Percentiles rank a stretch among this genome's conserved stretches.
Conservation (phyloP, 1,284 basidiomycete species). For the Rhodotorula sp. region DNA sequence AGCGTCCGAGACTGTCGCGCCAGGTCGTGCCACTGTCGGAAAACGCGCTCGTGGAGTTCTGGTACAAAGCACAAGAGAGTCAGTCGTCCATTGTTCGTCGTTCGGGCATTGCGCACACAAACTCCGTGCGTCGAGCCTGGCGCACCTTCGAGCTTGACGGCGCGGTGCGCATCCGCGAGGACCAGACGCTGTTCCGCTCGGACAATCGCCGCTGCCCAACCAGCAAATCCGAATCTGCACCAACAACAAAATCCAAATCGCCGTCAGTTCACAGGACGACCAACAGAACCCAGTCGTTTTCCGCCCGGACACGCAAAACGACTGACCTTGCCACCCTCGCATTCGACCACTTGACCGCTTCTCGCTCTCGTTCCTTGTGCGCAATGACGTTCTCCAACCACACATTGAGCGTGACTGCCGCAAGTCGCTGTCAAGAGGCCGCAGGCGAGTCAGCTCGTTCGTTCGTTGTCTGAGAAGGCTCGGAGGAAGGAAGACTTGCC, state of each 20-base stretch:
- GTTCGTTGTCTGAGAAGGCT: background rate
- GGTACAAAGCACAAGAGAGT: background rate
- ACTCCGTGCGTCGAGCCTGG: background rate
- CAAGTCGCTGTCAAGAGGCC: conserved; percentile 3
- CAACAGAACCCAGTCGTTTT: too few species aligned
- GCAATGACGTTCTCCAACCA: conserved; percentile 29
- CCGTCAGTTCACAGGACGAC: background rate
- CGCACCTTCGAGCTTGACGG: conserved; percentile 24
- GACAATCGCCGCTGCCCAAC: conserved; percentile 12
- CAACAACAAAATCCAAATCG: too few species aligned
- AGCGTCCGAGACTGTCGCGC: conserved; percentile 1
- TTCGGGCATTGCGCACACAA: too few species aligned
- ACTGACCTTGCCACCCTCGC: conserved; percentile 10
- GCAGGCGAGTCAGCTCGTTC: background rate
- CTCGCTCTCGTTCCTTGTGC: conserved; percentile 18
- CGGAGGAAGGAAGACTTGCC: background rate
- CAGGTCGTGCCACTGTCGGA: conserved; percentile 17
- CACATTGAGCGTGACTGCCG: background rate
- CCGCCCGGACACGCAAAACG: too few species aligned
- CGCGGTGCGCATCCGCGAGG: conserved; percentile 11
- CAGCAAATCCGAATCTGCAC: conserved; percentile 11
- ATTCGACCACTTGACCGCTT: conserved; percentile 16
- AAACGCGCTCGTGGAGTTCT: conserved; percentile 25
- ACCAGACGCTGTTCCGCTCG: background rate
- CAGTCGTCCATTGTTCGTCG: too few species aligned